These are phyloP conservation scores for Globisporangium parvum DNA, from an alignment of 352 stramenopile genomes.

Conservation along the genomic window DNA sequence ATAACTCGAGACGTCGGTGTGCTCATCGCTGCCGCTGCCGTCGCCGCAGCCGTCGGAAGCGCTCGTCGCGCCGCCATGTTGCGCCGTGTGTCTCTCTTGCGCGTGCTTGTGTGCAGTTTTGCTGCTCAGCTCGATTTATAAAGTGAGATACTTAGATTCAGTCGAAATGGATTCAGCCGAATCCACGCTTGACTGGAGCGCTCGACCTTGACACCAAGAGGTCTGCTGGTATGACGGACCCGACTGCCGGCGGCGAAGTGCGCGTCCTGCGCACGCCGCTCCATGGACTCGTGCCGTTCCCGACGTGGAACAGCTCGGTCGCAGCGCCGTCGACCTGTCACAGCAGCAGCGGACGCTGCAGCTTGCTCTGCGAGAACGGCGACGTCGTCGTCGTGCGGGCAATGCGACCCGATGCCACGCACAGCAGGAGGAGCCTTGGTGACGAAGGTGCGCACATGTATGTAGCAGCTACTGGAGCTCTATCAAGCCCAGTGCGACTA, in stretches of 20 bases:
- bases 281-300: slow-evolving; percentile 35
- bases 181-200: not conserved
- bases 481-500: not conserved
- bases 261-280: slow-evolving; percentile 28
- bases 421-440: not conserved
- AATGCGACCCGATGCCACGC: not conserved
- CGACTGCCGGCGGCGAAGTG: slow-evolving; percentile 7
- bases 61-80: too few relatives aligned
- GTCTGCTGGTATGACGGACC: not conserved
- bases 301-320: slow-evolving; percentile 56
- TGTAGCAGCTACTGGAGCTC: not conserved
- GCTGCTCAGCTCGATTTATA: too few relatives aligned
- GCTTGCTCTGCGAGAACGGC: slow-evolving; percentile 43
- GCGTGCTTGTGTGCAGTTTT: too few relatives aligned
- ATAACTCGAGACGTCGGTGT: too few relatives aligned
- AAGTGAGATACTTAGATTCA: too few relatives aligned
- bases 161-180: too few relatives aligned
- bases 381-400: slow-evolving; percentile 39
- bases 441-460: not conserved
- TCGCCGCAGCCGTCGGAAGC: too few relatives aligned
- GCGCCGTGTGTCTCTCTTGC: too few relatives aligned
- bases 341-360: slow-evolving; percentile 20
- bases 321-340: not conserved
- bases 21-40: too few relatives aligned
- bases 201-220: not conserved